These are phyloP conservation scores for Ascochyta fabae DNA, from an alignment of 2,329 filamentous ascomycete genomes.

Conservation along the genomic window DNA sequence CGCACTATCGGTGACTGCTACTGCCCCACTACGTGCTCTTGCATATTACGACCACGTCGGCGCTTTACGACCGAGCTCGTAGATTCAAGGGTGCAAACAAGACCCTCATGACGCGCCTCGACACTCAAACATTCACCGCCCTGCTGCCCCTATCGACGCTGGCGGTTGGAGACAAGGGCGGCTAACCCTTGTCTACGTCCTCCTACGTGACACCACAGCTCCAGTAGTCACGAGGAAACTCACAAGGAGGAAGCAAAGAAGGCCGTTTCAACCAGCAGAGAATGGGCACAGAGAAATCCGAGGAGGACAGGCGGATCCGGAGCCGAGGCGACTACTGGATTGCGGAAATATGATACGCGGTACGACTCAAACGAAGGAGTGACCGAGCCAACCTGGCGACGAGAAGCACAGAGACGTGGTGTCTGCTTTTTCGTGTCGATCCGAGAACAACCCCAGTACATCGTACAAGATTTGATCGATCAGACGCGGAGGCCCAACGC, in stretches of 20 bases:
- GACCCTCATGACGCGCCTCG: too few species aligned
- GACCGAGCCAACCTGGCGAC: background rate
- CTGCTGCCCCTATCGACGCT: too few species aligned
- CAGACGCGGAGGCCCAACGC: conserved; percentile 1
- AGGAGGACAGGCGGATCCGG: background rate
- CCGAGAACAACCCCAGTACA: conserved; percentile 1
- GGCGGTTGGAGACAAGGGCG: too few species aligned
- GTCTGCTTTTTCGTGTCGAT: conserved; percentile 16
- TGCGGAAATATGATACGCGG: background rate
- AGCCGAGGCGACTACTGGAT: too few species aligned
- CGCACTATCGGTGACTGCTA: too few species aligned
- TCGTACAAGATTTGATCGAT: conserved; percentile 6
- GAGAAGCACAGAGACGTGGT: background rate
- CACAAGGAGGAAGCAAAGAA: background rate
- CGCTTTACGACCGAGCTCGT: too few species aligned
- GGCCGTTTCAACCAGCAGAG: background rate
- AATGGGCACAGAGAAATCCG: background rate
- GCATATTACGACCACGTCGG: too few species aligned
- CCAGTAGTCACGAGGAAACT: background rate
- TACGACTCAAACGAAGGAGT: background rate
- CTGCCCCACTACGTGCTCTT: too few species aligned
- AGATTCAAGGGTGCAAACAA: too few species aligned
- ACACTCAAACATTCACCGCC: too few species aligned
- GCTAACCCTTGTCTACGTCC: too few species aligned
- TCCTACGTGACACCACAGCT: too few species aligned